Base-by-base conservation (phyloP, 306 rosid genomes). In the Sicyos baderoa region DNA sequence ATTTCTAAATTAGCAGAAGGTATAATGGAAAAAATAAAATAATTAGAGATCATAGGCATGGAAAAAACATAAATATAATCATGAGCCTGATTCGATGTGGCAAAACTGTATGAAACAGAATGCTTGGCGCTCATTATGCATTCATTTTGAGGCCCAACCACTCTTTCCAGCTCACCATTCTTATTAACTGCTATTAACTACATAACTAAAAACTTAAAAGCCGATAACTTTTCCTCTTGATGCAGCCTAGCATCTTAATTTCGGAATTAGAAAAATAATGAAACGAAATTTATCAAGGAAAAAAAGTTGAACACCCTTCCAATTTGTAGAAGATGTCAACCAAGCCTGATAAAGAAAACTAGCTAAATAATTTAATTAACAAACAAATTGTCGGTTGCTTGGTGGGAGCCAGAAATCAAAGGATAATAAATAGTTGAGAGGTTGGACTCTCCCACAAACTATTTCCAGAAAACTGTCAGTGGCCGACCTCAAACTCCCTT, bases 391-490 rank as follows among this genome's bases (percentile, higher is more conserved):
- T 10, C 23, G 0, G 8, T 49, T 61, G 18, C 16, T 61, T 59
- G 66, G 29, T 29, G 35, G 14, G 45, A 59, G 29, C 44, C 6
- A 15, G 22, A 29, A 27, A 59, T 59, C 45, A 32, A 16, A 27
- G 37, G 49, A 61, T 16, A 61, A 9, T 61, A n/a, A 35, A 35
- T 61, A 61, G 15, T 59, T 9, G 19, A 32, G 66, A 59, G 66
- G 13, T 15, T 29, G 45, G 66, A 25, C 42, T 13, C 63, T 57
- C 18, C 64, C 66, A 59, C 45, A 29, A 59, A 59, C 66, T 59
- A 44, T 59, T 59, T 59, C n/a, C 66, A 32, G 45, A 59, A 61
- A 61, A 61, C 49, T 35, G 68, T 8, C 27, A 32, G 7, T n/a
- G 49, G 49, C 25, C 66, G 0, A 61, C 16, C 54, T n/a, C 54